These are phyloP conservation scores for Aplosporella prunicola DNA, from an alignment of 2,329 filamentous ascomycete species.

Conservation along the genomic window DNA sequence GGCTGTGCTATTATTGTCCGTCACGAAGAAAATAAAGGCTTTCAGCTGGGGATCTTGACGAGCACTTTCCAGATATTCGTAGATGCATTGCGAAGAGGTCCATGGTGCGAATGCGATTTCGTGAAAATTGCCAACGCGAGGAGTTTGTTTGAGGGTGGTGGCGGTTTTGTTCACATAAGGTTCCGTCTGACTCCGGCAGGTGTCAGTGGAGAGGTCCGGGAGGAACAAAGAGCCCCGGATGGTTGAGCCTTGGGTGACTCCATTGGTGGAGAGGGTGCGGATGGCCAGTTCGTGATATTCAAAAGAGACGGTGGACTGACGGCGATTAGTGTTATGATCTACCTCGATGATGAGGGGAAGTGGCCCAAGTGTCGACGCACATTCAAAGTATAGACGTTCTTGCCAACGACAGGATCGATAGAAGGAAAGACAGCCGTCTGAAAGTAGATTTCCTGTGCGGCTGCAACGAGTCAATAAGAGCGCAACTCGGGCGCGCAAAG, in stretches of 20 bases:
- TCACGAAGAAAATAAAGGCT: constrained; percentile 46
- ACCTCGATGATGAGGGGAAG: too few relatives aligned
- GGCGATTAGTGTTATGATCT: background rate
- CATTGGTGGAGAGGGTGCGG: constrained; percentile 65
- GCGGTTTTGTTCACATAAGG: constrained; percentile 65
- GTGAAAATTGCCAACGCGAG: constrained; percentile 53
- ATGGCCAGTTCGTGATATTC: constrained; percentile 45
- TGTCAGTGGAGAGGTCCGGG: constrained; percentile 55
- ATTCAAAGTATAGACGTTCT: too few relatives aligned
- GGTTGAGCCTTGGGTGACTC: constrained; percentile 49
- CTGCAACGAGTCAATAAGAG: background rate
- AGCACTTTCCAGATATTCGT: constrained; percentile 56
- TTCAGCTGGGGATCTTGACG: constrained; percentile 50
- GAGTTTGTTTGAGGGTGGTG: constrained; percentile 61
- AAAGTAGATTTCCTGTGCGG: constrained; percentile 9
- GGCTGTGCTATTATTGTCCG: constrained; percentile 33
- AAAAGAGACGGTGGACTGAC: constrained; percentile 21
- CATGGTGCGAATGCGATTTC: constrained; percentile 80
- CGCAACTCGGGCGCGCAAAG: background rate
- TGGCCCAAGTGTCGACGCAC: background rate
- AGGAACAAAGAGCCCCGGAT: constrained; percentile 79
- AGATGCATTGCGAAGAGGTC: constrained; percentile 64
- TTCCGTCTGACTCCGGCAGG: constrained; percentile 54
- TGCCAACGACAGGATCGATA: background rate
- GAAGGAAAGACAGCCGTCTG: constrained; percentile 10